Conservation (phyloP, 345 rosid genomes). For the Psidium guajava region DNA sequence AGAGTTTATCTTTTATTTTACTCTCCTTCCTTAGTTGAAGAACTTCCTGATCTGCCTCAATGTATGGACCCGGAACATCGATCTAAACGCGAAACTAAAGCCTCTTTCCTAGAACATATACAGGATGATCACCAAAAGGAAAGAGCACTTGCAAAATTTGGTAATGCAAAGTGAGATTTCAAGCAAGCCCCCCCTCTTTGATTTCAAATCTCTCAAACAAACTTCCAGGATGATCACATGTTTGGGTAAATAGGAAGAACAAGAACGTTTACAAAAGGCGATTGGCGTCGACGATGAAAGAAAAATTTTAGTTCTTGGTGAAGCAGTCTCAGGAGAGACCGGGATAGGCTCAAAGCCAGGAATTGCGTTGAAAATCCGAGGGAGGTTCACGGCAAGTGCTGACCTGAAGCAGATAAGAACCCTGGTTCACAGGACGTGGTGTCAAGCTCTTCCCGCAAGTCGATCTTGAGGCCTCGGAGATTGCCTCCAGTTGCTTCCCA, state of each 20-base stretch:
- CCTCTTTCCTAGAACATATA: not conserved
- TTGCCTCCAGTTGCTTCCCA: too few species aligned
- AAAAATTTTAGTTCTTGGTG: not conserved
- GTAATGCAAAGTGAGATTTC: not conserved
- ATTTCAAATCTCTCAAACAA: not conserved
- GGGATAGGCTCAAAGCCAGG: not conserved
- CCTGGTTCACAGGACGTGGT: too few species aligned
- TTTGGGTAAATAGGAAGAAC: not conserved
- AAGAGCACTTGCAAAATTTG: not conserved
- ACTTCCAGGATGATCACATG: not conserved
- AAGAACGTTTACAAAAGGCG: not conserved
- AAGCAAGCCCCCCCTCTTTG: not conserved
- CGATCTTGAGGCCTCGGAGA: too few species aligned
- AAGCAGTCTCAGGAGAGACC: not conserved
- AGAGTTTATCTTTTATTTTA: not conserved
- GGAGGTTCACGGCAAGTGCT: not conserved
- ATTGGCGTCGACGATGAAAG: not conserved
- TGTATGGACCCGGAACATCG: not conserved
- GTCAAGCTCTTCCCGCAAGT: too few species aligned
- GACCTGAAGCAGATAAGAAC: too few species aligned
- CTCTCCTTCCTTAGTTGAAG: not conserved
- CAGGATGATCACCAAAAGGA: too few species aligned
- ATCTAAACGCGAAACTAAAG: too few species aligned
- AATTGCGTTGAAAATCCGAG: not conserved
- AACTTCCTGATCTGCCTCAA: not conserved